These are phyloP conservation scores for Akanthomyces dipterigenus DNA, from an alignment of 2,329 filamentous ascomycete species.

Conservation along the genomic window DNA sequence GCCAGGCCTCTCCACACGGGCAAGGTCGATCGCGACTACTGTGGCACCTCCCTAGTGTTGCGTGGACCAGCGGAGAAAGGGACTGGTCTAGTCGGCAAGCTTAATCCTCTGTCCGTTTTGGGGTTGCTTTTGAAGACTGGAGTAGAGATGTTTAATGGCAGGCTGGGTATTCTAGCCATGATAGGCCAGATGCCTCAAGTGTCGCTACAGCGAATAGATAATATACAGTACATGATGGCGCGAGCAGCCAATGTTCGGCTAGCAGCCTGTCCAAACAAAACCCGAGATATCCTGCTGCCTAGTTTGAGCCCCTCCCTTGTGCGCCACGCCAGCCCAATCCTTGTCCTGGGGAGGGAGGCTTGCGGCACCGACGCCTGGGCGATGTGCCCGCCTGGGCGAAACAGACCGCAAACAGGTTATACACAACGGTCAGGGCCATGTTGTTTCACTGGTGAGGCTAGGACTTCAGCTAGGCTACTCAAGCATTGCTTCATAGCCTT, in stretches of 20 bases:
- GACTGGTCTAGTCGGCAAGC: too few species aligned
- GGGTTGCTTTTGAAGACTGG: too few species aligned
- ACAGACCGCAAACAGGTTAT: too few species aligned
- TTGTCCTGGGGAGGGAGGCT: background rate
- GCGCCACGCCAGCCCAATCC: background rate
- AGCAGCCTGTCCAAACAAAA: background rate
- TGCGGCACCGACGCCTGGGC: background rate
- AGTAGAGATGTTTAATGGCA: too few species aligned
- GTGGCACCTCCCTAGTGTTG: background rate
- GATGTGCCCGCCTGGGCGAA: background rate
- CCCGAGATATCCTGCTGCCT: constrained; percentile 7
- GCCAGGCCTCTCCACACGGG: background rate
- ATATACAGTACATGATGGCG: background rate
- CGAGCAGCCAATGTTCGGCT: background rate
- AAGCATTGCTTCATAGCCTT: too few species aligned
- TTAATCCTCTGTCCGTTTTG: too few species aligned
- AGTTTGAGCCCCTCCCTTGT: constrained; percentile 3
- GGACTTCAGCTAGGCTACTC: too few species aligned
- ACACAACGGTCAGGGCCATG: too few species aligned
- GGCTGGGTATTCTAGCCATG: too few species aligned
- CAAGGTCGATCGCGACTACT: background rate
- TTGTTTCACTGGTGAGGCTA: too few species aligned
- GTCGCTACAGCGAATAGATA: too few species aligned
- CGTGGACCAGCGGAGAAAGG: background rate
- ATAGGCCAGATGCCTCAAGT: too few species aligned